Percentiles rank a stretch among this genome's conserved stretches.
Evolutionary conservation across 306 rosid genomes (phyloP).

Genomic region (Luffa acutangula): DNA sequence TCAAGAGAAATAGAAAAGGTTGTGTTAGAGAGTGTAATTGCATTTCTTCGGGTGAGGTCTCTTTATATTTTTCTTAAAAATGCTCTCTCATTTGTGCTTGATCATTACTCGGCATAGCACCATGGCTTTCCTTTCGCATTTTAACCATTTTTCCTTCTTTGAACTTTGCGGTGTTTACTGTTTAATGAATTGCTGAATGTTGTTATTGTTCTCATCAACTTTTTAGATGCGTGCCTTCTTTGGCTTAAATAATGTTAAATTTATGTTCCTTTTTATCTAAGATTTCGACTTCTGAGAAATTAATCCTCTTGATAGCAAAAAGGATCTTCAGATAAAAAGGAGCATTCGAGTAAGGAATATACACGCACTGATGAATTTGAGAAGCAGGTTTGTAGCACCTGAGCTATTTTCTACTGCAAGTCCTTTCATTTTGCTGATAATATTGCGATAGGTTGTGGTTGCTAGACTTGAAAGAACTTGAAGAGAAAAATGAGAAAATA

Average conservation of each 20-base stretch:
- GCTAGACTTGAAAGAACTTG: neutral
- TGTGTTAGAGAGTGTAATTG: slow-evolving; percentile 11
- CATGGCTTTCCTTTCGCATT: neutral
- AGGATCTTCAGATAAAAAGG: slow-evolving; percentile 1
- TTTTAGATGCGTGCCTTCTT: neutral
- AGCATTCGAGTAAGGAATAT: neutral
- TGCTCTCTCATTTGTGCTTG: neutral
- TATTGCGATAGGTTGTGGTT: slow-evolving; percentile 18
- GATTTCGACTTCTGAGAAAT: neutral
- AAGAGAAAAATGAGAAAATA: slow-evolving; percentile 5
- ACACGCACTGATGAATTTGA: slow-evolving; percentile 1
- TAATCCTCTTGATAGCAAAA: neutral
- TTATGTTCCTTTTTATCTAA: neutral
- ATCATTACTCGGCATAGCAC: neutral
- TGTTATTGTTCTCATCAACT: neutral
- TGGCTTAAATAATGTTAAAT: neutral
- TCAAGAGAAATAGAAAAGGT: slow-evolving; percentile 12
- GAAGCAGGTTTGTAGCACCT: slow-evolving; percentile 14
- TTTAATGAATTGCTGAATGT: neutral
- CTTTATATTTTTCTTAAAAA: neutral
- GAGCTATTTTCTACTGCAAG: neutral
- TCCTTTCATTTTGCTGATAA: neutral
- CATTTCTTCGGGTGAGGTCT: slow-evolving; percentile 17
- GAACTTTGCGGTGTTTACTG: neutral
- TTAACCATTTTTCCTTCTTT: neutral